These are phyloP conservation scores for Phytophthora parvispora DNA, from an alignment of 352 stramenopile genomes.

Conservation along the genomic window DNA sequence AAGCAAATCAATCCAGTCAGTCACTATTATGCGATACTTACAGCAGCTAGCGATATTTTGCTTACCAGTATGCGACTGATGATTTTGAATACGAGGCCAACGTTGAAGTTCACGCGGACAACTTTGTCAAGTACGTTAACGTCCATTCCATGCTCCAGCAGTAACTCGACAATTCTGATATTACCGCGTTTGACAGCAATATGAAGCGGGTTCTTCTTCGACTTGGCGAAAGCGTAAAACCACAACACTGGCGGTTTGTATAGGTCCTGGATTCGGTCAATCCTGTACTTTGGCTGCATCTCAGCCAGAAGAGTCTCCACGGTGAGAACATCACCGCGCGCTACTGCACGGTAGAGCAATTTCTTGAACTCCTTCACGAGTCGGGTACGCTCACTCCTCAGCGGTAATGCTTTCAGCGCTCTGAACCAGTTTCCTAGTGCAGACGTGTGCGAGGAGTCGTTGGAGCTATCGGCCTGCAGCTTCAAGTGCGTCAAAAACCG, in stretches of 20 bases:
- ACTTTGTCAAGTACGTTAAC: slow-evolving; percentile 86
- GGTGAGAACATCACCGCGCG: slow-evolving; percentile 52
- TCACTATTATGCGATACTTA: not conserved
- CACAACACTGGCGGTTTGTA: slow-evolving; percentile 67
- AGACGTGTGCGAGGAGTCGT: slow-evolving; percentile 78
- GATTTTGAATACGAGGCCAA: slow-evolving; percentile 79
- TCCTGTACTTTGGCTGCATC: slow-evolving; percentile 40
- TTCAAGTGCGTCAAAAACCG: slow-evolving; percentile 83
- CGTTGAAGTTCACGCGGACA: slow-evolving; percentile 82
- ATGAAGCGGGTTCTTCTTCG: slow-evolving; percentile 82
- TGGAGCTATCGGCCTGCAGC: slow-evolving; percentile 71
- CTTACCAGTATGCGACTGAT: slow-evolving; percentile 66
- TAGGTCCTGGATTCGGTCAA: slow-evolving; percentile 45
- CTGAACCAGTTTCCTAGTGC: slow-evolving; percentile 57
- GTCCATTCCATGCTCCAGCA: slow-evolving; percentile 65
- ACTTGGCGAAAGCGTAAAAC: slow-evolving; percentile 72
- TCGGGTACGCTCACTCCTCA: slow-evolving; percentile 30
- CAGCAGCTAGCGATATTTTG: no score
- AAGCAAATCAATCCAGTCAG: not conserved
- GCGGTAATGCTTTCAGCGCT: slow-evolving; percentile 43
- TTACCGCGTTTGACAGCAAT: slow-evolving; percentile 71
- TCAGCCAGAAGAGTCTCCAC: slow-evolving; percentile 55
- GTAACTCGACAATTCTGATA: slow-evolving; percentile 61
- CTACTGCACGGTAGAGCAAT: slow-evolving; percentile 67
- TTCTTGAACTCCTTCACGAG: slow-evolving; percentile 71